phyloP scores from a whole-genome alignment of 352 stramenopile species.

The Phytophthora foliorum region DNA sequence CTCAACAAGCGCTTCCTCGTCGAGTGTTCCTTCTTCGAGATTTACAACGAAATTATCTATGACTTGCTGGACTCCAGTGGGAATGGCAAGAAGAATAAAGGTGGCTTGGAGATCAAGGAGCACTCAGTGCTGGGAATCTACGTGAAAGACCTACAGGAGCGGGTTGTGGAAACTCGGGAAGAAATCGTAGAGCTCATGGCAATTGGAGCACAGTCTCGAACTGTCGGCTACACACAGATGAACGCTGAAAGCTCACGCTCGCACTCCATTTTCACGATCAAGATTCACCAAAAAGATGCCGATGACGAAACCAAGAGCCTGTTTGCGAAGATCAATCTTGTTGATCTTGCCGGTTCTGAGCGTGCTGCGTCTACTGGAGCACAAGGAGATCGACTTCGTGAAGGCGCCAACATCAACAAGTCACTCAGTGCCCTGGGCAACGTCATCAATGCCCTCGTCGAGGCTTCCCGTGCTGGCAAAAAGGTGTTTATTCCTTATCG shows the following conservation, averaged over 20 bases:
- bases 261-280: conserved; percentile 97
- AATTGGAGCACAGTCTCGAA: conserved; percentile 70
- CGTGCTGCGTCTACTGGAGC: conserved; percentile 92
- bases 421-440: conserved; percentile 93
- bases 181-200: conserved; percentile 88
- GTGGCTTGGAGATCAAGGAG: conserved; percentile 94
- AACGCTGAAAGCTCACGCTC: conserved; percentile 94
- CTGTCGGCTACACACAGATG: conserved; percentile 93
- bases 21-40: conserved; percentile 96
- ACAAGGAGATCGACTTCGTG: conserved; percentile 91
- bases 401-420: conserved; percentile 97
- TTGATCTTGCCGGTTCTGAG: conserved; percentile 95
- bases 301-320: conserved; percentile 88
- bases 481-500: conserved; percentile 95
- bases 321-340: conserved; percentile 95
- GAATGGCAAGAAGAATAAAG: conserved; percentile 90
- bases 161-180: conserved; percentile 89
- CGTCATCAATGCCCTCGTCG: conserved; percentile 94
- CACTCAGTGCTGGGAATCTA: conserved; percentile 96
- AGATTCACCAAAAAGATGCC: conserved; percentile 94
- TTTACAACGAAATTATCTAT: conserved; percentile 97
- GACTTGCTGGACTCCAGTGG: conserved; percentile 92
- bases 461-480: conserved; percentile 81
- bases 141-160: conserved; percentile 92
- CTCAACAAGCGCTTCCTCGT: conserved; percentile 91